A percentile compares a stretch with the other conserved stretches of the same genome.
Evolutionary conservation across 2,329 filamentous ascomycete species (phyloP).

Genomic region (Monosporascus sp.): DNA sequence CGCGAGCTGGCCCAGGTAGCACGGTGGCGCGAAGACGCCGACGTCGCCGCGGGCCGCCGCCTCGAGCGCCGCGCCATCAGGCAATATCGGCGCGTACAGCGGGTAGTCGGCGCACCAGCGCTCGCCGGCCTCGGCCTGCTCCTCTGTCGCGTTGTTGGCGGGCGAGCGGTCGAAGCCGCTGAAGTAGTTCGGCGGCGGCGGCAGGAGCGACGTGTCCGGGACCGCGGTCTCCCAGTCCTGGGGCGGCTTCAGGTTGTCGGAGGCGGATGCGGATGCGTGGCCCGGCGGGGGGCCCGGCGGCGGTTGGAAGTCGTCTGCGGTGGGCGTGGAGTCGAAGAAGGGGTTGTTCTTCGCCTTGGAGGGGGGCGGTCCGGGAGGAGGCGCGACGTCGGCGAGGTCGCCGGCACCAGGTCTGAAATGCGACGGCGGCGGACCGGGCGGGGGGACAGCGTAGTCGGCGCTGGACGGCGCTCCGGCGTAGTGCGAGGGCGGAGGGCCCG

Average conservation of each 20-base stretch:
- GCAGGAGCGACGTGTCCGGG: constrained; percentile 67
- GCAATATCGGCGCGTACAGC: constrained; percentile 48
- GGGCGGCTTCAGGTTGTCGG: constrained; percentile 24
- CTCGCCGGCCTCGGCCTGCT: constrained; percentile 59
- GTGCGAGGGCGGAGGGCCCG: constrained; percentile 20
- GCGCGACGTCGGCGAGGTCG: constrained; percentile 20
- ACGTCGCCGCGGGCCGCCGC: constrained; percentile 50
- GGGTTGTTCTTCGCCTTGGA: constrained; percentile 16
- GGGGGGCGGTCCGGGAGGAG: constrained; percentile 33
- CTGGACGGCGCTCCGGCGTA: constrained; percentile 8
- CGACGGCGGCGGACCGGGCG: constrained; percentile 30
- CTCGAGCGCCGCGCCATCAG: constrained; percentile 39
- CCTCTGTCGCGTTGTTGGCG: constrained; percentile 62
- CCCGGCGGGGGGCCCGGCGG: constrained; percentile 31
- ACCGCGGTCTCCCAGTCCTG: constrained; percentile 69
- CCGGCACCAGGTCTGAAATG: background rate
- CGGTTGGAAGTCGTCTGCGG: constrained; percentile 25
- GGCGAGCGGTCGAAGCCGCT: constrained; percentile 59
- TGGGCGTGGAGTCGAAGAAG: background rate
- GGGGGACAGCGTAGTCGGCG: constrained; percentile 13
- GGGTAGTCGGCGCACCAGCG: constrained; percentile 60
- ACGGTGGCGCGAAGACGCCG: constrained; percentile 45
- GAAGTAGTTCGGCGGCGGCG: constrained; percentile 66
- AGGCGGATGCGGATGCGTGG: background rate
- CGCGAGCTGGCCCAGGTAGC: constrained; percentile 42